Evolutionary conservation across 2,329 filamentous ascomycete genomes (phyloP).

Genomic region (Escovopsis weberi): DNA sequence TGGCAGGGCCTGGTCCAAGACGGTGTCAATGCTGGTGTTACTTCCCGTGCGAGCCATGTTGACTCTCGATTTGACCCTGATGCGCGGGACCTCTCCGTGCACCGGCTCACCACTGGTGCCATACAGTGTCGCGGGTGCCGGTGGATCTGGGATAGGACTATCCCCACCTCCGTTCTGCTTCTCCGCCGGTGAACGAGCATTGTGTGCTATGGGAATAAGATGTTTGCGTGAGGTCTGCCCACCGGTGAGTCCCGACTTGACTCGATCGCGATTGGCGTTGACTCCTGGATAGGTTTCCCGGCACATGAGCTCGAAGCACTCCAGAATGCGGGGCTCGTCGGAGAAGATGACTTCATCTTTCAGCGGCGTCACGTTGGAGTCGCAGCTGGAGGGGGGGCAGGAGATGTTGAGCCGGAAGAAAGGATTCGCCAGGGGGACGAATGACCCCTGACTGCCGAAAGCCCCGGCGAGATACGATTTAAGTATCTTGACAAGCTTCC

Average conservation of each 20-base stretch:
- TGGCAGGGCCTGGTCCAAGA: slow-evolving; percentile 8
- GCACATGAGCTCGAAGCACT: slow-evolving; percentile 32
- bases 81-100: not conserved
- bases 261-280: not conserved
- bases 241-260: not conserved
- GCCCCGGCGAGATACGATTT: slow-evolving; percentile 30
- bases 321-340: slow-evolving; percentile 31
- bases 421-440: slow-evolving; percentile 27
- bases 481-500: slow-evolving; percentile 41
- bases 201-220: no score
- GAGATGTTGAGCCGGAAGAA: slow-evolving; percentile 51
- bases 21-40: slow-evolving; percentile 16
- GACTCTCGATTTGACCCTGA: slow-evolving; percentile 17
- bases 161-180: no score
- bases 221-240: no score
- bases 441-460: slow-evolving; percentile 10
- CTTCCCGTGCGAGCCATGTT: slow-evolving; percentile 20
- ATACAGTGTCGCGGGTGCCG: not conserved
- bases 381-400: slow-evolving; percentile 50
- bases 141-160: no score
- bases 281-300: slow-evolving; percentile 20
- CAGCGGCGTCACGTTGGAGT: slow-evolving; percentile 54
- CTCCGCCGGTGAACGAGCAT: no score
- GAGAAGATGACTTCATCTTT: slow-evolving; percentile 61
- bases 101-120: not conserved